Evolutionary conservation across 2,329 filamentous ascomycete species (phyloP), one percentile per base, ranked within the genome.

Genomic region (Colletotrichum simmondsii): DNA sequence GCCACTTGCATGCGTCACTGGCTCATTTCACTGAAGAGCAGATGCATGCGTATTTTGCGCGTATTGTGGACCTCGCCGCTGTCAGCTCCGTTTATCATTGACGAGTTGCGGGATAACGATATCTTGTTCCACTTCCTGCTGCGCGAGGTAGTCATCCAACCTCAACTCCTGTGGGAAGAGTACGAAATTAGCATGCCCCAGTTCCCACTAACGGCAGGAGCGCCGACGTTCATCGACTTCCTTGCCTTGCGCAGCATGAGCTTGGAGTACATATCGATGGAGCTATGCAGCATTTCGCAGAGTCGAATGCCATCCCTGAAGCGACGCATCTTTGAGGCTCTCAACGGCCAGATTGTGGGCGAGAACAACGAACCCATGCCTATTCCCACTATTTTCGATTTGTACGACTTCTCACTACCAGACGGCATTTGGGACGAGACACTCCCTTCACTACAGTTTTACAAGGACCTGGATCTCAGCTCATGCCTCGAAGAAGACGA

Each of bases 31-130:
- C 84, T 95, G 64, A 94, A 92, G 78, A 89, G 91, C 73, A 91
- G 92, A 77, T 90, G 89, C 19, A 88, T 95, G 83, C 89, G 92
- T 65, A 90, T 98, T 32, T 83, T 99, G 42, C 91, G 92, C 75
- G 91, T 94, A 72, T 87, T 99, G 2, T 98, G 95, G 93, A 92
- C 88, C 56, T 97, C 95, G 2, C 90, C 93, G 53, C 84, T 98
- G 26, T 97, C 97, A 0, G 90, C 93, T 2, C 84, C 87, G 1
- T 86, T 97, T 73, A 91, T 95, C 16, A 90, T 98, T 77, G 86
- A 91, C 49, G 94, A 98, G 80, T 88, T 99, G 73, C 91, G 95
- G 74, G 89, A 90, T 24, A 93, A 93, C 77, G 94, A 95, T 71
- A 92, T 97, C 76, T 86, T 97, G n/a, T 94, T 95, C 77, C 90